These are phyloP conservation scores for Plasmopara viticola DNA, from an alignment of 352 stramenopile genomes.

Conservation along the genomic window DNA sequence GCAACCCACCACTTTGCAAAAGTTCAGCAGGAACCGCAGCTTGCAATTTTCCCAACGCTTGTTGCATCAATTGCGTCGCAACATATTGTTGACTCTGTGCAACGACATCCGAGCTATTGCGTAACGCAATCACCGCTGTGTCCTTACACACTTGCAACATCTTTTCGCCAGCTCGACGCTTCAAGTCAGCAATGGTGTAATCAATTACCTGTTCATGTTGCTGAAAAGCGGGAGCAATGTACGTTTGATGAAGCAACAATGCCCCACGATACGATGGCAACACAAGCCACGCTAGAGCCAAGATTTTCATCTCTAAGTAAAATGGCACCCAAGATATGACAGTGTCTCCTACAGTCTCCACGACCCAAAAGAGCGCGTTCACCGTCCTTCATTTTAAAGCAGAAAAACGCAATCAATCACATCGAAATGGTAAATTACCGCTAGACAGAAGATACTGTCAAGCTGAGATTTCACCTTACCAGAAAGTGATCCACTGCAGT, in stretches of 20 bases:
- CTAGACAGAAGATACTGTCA: background rate
- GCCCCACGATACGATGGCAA: constrained; percentile 49
- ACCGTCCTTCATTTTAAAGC: constrained; percentile 24
- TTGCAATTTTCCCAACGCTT: constrained; percentile 38
- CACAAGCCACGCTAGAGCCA: constrained; percentile 61
- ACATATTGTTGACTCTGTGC: constrained; percentile 62
- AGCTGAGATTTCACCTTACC: constrained; percentile 17
- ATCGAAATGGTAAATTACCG: background rate
- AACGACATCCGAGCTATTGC: constrained; percentile 52
- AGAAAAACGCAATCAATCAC: background rate
- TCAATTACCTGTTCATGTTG: constrained; percentile 65
- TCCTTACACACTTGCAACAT: constrained; percentile 64
- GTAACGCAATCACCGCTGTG: constrained; percentile 48
- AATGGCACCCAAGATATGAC: constrained; percentile 57
- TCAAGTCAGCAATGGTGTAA: constrained; percentile 42
- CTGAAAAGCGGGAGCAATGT: constrained; percentile 58
- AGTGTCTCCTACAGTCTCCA: constrained; percentile 56
- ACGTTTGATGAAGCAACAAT: constrained; percentile 44
- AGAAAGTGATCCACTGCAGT: constrained; percentile 60
- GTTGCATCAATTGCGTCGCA: constrained; percentile 55
- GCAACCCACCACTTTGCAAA: constrained; percentile 8
- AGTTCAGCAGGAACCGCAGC: background rate
- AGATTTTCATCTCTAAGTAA: constrained; percentile 71
- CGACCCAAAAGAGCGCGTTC: constrained; percentile 51
- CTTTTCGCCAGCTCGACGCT: constrained; percentile 56